Evolutionary conservation across 208 protist species (phyloP), one percentile per base, ranked within the genome.

Genomic region (Borovskyia barvae): DNA sequence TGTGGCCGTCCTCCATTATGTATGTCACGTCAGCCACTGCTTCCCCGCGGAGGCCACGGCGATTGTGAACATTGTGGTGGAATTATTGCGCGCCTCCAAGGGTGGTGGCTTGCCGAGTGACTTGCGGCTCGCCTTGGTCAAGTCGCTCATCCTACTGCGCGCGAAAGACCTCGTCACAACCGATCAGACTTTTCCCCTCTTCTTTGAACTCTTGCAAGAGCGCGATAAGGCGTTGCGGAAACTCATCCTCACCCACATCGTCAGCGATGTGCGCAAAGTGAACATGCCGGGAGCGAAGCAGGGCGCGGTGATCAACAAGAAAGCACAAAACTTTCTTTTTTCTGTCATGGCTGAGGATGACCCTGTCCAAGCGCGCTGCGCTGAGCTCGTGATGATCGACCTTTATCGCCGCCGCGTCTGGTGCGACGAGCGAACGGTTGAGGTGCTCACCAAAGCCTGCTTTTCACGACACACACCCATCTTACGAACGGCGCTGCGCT

Each of bases 341-440:
- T 75, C 71, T 1, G 90, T 99, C 47, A 90, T 99, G 78, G 70
- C 80, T 28, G 95, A 98, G 36, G 82, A 92, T 35, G 92, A 95
- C 60, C 68, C 85, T 11, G 75, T 96, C 11, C 96, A 97, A 65
- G 94, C 97, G 3, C 82, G 95, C 1, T 97, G 97, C 61, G 95
- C 95, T 9, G 84, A 99, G 39, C 86, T 97, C 50, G 92, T 99
- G 22, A 98, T 99, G 91, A 97, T 99, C 53, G 94, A 98, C 55
- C 83, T 99, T 20, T 99, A 99, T 81, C 84, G 92, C n/a, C 90
- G 96, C 33, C 81, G 94, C 20, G 86, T 98, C 26, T 99, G 96
- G 97, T 85, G 75, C 40, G 82, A 93, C 64, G 85, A 96, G 72
- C 82, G 90, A 17, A 97, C 79, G 15, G 97, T 98, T 7, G 97